Conservation (phyloP, 2,329 filamentous ascomycete species). For the Colletotrichum orbiculare region DNA sequence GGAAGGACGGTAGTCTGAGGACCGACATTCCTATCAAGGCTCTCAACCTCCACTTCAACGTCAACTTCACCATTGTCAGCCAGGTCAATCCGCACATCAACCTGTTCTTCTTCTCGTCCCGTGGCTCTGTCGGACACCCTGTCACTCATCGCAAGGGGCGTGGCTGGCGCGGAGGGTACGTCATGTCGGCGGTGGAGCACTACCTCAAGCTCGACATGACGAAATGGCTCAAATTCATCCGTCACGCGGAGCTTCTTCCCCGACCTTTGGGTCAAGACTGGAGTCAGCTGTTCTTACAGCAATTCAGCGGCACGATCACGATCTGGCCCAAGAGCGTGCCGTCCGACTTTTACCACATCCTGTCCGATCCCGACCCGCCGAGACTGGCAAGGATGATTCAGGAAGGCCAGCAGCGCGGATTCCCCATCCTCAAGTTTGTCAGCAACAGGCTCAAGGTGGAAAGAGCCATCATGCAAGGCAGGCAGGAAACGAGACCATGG, state of each 20-base stretch:
- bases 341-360: constrained; percentile 86
- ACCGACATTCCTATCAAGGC: constrained; percentile 97
- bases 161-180: constrained; percentile 95
- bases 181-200: constrained; percentile 91
- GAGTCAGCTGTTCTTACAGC: constrained; percentile 95
- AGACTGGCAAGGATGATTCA: constrained; percentile 89
- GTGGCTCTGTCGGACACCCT: constrained; percentile 89
- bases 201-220: constrained; percentile 96
- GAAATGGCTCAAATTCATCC: constrained; percentile 96
- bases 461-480: constrained; percentile 69
- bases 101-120: constrained; percentile 97
- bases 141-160: constrained; percentile 94
- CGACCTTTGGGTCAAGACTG: constrained; percentile 94
- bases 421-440: constrained; percentile 92
- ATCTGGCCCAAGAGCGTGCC: constrained; percentile 89
- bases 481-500: constrained; percentile 63
- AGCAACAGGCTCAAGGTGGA: constrained; percentile 89
- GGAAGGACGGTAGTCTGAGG: constrained; percentile 95
- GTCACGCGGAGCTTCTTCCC: constrained; percentile 91
- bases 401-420: constrained; percentile 87
- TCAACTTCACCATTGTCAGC: constrained; percentile 92
- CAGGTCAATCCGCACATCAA: constrained; percentile 98
- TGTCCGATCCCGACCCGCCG: constrained; percentile 82
- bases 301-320: constrained; percentile 93
- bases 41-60: constrained; percentile 96